Evolutionary conservation across 176 grass and related monocot species (phyloP).

Genomic region (Avena eriantha): DNA sequence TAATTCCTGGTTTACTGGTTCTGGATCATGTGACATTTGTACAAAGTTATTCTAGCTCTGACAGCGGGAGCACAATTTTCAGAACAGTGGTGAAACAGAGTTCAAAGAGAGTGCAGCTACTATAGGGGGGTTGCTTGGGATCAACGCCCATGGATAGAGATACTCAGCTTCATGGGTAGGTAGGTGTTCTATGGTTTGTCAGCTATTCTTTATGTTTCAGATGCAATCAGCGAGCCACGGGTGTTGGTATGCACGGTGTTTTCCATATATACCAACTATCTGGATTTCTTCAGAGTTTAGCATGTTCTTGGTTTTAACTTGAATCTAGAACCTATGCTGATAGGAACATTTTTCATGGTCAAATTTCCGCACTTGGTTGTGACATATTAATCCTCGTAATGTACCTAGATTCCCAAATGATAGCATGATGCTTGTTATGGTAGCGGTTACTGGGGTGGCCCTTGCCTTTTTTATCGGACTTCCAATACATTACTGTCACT

Average conservation of each 20-base stretch:
- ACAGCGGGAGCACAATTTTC: neutral
- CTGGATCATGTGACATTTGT: neutral
- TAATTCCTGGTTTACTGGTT: constrained; percentile 3
- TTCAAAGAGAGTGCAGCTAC: neutral
- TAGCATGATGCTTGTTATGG: too few relatives aligned
- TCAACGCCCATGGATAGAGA: neutral
- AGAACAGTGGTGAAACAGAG: neutral
- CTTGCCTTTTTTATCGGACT: neutral
- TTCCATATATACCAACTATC: neutral
- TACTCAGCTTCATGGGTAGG: neutral
- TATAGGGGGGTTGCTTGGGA: neutral
- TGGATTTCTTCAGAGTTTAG: neutral
- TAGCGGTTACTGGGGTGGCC: too few relatives aligned
- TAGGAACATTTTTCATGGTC: neutral
- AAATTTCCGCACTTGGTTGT: neutral
- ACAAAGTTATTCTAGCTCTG: neutral
- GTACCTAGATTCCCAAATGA: too few relatives aligned
- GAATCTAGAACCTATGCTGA: neutral
- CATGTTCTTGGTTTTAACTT: neutral
- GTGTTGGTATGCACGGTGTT: neutral
- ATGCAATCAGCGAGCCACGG: neutral
- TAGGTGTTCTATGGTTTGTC: neutral
- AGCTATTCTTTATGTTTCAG: neutral
- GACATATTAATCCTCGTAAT: neutral
- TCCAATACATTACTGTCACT: neutral